Evolutionary conservation across 1,139 yeast species (phyloP), one percentile per base, ranked within the genome.

Genomic region (Groenewaldozyma sp.): DNA sequence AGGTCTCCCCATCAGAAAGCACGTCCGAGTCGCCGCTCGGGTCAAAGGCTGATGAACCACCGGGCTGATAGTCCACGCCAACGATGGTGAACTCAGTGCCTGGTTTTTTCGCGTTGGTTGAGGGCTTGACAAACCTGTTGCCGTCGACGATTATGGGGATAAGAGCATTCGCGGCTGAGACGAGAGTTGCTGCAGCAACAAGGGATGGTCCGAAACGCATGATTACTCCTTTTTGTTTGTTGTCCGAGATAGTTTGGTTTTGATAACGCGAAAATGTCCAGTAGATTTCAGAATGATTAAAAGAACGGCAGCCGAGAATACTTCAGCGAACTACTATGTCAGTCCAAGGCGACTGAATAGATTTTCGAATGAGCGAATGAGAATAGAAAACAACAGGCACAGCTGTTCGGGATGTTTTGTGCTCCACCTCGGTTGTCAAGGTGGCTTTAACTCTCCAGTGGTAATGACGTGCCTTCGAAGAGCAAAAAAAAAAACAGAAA

Each of bases 21-120:
- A 88, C 91, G 62, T 88, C 96, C 14, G 64, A 59, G 34, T 66
- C 68, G 11, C 67, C 56, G 14, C 53, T 47, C 26, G 68, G 59
- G 37, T 64, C 60, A 47, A 71, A 78, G 6, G 68, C 76, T 2
- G 83, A 75, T 0, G 84, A 74, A 2, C 86, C 86, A 40, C 84
- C 86, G 0, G 82, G 83, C 53, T 78, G 83, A 54, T 78, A 79
- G 56, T 79, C 87, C 13, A 78, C 70, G 48, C 83, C 83, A 41
- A 71, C 70, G 39, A 76, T 86, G 78, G 78, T 46, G 35, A 49
- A 51, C 39, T 41, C 49, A 21, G 38, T 41, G 19, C 49, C 52
- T 4, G 45, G 49, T 34, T 50, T 51, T 14, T 45, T 37, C 17
- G 49, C 36, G 40, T 74, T 68, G 1, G 93, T 80, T 11, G 77